phyloP scores from a whole-genome alignment of 441 rosid genomes.

The Croton setiger region DNA sequence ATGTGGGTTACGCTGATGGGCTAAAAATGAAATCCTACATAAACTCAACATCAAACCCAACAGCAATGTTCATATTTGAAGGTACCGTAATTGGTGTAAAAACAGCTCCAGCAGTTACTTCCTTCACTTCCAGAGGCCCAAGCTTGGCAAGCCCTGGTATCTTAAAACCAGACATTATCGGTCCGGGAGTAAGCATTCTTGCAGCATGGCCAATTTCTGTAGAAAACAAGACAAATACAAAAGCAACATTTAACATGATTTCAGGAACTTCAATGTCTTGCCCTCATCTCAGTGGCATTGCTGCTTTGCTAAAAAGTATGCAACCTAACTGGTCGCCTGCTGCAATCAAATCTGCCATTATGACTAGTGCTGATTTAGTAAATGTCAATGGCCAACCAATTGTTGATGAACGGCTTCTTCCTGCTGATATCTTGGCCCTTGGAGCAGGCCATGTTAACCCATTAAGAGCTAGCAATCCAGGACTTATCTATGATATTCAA shows the following conservation, averaged over 20 bases:
- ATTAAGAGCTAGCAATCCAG: constrained; percentile 31
- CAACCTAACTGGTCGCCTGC: constrained; percentile 41
- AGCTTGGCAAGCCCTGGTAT: constrained; percentile 49
- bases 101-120: constrained; percentile 53
- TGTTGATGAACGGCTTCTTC: constrained; percentile 17
- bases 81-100: constrained; percentile 21
- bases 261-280: constrained; percentile 74
- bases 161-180: constrained; percentile 64
- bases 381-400: constrained; percentile 22
- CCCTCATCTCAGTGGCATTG: constrained; percentile 63
- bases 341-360: constrained; percentile 36
- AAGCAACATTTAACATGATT: constrained; percentile 28
- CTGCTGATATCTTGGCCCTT: constrained; percentile 27
- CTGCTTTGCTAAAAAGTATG: constrained; percentile 40
- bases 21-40: constrained; percentile 33
- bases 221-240: constrained; percentile 35
- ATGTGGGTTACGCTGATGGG: constrained; percentile 36
- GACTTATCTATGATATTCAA: constrained; percentile 31
- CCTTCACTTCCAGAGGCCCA: constrained; percentile 61
- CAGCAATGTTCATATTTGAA: constrained; percentile 31
- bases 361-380: constrained; percentile 26
- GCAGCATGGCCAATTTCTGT: constrained; percentile 42
- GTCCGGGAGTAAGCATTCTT: constrained; percentile 52
- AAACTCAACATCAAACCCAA: constrained; percentile 40
- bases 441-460: constrained; percentile 46